Evolutionary conservation across 257 asterid genomes (phyloP).

Genomic region (Striga asiatica): DNA sequence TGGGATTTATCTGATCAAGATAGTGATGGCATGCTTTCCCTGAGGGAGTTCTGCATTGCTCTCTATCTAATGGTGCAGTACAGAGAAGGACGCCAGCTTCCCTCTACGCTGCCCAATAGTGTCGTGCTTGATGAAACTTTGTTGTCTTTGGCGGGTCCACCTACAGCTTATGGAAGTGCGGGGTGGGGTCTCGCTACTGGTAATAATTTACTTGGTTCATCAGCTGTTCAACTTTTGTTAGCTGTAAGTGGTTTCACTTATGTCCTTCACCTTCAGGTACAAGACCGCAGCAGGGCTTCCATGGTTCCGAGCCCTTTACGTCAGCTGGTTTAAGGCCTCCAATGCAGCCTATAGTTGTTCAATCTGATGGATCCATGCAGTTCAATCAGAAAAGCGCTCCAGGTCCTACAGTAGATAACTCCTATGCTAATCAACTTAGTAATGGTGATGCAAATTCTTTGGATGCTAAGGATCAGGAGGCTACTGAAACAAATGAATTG

Average conservation of each 20-base stretch:
- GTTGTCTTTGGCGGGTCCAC: constrained; percentile 76
- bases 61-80: constrained; percentile 87
- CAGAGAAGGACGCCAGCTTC: constrained; percentile 76
- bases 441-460: constrained; percentile 42
- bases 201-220: constrained; percentile 23
- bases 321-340: constrained; percentile 69
- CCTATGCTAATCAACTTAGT: constrained; percentile 33
- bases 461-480: constrained; percentile 37
- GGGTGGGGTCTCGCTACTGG: constrained; percentile 67
- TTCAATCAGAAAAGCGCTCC: constrained; percentile 42
- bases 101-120: constrained; percentile 66
- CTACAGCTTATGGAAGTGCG: constrained; percentile 47
- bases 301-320: constrained; percentile 43
- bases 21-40: constrained; percentile 86
- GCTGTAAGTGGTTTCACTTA: constrained; percentile 7
- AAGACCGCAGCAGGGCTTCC: constrained; percentile 52
- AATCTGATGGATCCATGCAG: constrained; percentile 53
- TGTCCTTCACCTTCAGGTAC: constrained; percentile 34
- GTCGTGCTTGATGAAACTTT: constrained; percentile 82
- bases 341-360: constrained; percentile 39
- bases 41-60: constrained; percentile 89
- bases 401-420: constrained; percentile 36
- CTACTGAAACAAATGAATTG: constrained; percentile 44
- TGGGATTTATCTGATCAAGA: constrained; percentile 99
- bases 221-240: constrained; percentile 3